Percentiles rank a stretch among this genome's conserved stretches.
These are phyloP conservation scores for Stevia rebaudiana DNA, from an alignment of 140 eudicot genomes.

Conservation along the genomic window DNA sequence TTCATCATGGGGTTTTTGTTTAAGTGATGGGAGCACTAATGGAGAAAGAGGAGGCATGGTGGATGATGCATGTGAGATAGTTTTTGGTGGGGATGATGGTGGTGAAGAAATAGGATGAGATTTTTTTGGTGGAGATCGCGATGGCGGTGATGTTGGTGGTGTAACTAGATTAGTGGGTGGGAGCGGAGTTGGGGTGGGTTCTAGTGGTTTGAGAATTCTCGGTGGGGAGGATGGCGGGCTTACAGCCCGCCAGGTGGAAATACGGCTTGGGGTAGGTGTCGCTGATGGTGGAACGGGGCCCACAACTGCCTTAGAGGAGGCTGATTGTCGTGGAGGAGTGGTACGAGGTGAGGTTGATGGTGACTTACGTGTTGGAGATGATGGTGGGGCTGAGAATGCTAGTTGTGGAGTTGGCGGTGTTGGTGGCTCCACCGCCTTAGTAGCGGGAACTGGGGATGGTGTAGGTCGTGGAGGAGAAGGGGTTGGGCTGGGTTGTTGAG, in stretches of 20 bases:
- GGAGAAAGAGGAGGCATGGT: not conserved
- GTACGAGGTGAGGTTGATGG: not conserved
- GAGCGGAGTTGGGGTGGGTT: conserved; percentile 26
- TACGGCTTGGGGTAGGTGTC: not conserved
- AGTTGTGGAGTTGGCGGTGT: not conserved
- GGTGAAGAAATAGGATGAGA: too few species aligned
- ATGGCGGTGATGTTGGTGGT: not conserved
- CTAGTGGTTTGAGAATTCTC: conserved; percentile 13
- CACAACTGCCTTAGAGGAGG: not conserved
- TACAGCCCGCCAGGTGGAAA: not conserved
- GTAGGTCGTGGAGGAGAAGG: not conserved
- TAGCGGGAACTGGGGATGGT: not conserved
- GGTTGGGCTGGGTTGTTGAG: conserved; percentile 12
- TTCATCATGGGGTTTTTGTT: conserved; percentile 17
- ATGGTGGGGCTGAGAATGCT: too few species aligned
- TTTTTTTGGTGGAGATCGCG: not conserved
- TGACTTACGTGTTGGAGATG: not conserved
- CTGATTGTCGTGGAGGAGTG: not conserved
- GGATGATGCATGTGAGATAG: not conserved
- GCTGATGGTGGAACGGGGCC: not conserved
- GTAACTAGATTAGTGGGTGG: conserved; percentile 7
- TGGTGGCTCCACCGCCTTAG: not conserved
- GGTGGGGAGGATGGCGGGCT: conserved; percentile 32
- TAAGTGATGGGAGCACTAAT: conserved; percentile 45
- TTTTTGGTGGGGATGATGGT: conserved; percentile 24